A percentile compares a stretch with the other conserved stretches of the same genome.
Evolutionary conservation across 495 filamentous ascomycete genomes (phyloP).

Genomic region (Tuber brumale): DNA sequence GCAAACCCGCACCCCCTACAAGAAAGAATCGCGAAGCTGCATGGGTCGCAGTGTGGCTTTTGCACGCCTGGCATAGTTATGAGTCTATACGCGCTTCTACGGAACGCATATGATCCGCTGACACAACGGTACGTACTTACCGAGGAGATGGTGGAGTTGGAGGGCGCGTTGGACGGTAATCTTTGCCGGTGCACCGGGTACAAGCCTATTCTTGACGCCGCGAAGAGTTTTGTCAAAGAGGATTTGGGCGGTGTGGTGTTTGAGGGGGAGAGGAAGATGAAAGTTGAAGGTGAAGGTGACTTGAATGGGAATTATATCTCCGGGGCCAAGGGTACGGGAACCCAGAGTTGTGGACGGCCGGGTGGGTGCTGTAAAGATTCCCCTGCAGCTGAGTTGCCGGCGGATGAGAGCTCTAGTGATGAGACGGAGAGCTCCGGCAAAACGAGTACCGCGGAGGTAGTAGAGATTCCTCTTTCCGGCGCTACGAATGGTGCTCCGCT

Average conservation of each 20-base stretch:
- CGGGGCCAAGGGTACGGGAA: conserved; percentile 10
- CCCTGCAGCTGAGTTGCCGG: conserved; percentile 11
- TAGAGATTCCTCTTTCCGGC: conserved; percentile 25
- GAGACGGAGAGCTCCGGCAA: conserved; percentile 14
- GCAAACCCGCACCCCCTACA: conserved; percentile 45
- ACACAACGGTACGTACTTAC: conserved; percentile 41
- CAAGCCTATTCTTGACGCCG: conserved; percentile 46
- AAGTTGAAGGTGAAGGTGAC: not conserved
- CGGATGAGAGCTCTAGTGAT: conserved; percentile 18
- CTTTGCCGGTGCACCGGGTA: conserved; percentile 47
- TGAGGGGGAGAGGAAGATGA: conserved; percentile 16
- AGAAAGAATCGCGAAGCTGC: conserved; percentile 45
- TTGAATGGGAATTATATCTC: conserved; percentile 22
- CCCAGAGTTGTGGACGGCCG: conserved; percentile 41
- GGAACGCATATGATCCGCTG: conserved; percentile 44
- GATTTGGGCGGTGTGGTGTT: conserved; percentile 44
- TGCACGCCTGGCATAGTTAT: conserved; percentile 47
- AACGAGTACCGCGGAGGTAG: conserved; percentile 22
- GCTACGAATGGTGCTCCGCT: conserved; percentile 38
- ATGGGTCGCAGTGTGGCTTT: conserved; percentile 47
- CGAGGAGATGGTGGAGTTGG: conserved; percentile 43
- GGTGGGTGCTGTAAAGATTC: conserved; percentile 45
- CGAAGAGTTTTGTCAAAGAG: conserved; percentile 50
- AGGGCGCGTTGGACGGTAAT: conserved; percentile 46
- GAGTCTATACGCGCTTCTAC: conserved; percentile 45